Percentiles rank a stretch among this genome's conserved stretches.
Conservation (phyloP, 1,284 basidiomycete species). For the Microbotryum intermedium region DNA sequence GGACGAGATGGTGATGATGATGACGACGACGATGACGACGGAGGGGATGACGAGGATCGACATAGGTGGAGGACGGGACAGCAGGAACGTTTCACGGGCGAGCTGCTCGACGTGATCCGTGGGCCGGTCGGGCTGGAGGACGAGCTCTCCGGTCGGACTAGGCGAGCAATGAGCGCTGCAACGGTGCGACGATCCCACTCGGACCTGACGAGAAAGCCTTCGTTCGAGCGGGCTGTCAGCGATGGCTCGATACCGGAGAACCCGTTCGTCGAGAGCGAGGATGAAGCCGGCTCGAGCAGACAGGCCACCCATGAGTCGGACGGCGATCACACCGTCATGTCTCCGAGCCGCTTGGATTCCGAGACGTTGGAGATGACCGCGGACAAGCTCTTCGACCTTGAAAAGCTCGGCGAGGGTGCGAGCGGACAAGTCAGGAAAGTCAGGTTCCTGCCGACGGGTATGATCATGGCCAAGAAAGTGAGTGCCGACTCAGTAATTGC, state of each 20-base stretch:
- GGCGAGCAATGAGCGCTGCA: constrained; percentile 14
- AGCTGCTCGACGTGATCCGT: constrained; percentile 25
- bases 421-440: constrained; percentile 94
- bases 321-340: background rate
- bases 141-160: constrained; percentile 21
- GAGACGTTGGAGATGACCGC: constrained; percentile 24
- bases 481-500: constrained; percentile 22
- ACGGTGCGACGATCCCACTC: too few species aligned
- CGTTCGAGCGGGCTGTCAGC: too few species aligned
- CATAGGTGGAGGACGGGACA: constrained; percentile 21
- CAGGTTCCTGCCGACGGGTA: constrained; percentile 61
- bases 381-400: constrained; percentile 29
- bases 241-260: too few species aligned
- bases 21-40: background rate
- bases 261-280: too few species aligned
- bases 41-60: background rate
- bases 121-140: constrained; percentile 24
- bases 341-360: background rate
- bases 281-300: too few species aligned
- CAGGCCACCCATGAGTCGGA: background rate
- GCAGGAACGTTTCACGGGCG: constrained; percentile 26
- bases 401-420: constrained; percentile 83
- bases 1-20: background rate
- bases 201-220: too few species aligned
- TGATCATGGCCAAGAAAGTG: constrained; percentile 81